phyloP scores from a whole-genome alignment of 441 rosid genomes.

The Bruguiera hainesii region DNA sequence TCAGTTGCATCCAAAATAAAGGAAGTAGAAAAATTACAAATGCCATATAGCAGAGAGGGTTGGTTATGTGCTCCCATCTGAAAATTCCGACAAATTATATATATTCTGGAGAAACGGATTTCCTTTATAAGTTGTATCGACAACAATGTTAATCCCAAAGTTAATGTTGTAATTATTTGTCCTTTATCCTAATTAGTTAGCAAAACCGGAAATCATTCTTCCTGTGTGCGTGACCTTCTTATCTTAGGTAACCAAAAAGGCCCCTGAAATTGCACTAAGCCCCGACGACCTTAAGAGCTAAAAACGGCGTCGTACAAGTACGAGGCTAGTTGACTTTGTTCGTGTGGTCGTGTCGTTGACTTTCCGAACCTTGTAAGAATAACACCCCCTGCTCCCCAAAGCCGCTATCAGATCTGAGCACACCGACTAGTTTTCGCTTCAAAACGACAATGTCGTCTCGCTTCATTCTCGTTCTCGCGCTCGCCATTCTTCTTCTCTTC shows the following conservation, averaged over 20 bases:
- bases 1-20: too few species aligned
- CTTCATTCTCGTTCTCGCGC: conserved; percentile 46
- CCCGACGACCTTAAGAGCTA: too few species aligned
- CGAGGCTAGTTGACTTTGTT: background rate
- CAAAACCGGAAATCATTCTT: background rate
- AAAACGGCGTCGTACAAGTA: conserved; percentile 14
- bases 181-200: background rate
- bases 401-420: conserved; percentile 11
- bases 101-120: too few species aligned
- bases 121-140: too few species aligned
- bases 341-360: background rate
- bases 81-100: too few species aligned
- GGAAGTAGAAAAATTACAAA: too few species aligned
- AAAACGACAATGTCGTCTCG: conserved; percentile 50
- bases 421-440: conserved; percentile 9
- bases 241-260: background rate
- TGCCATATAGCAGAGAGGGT: too few species aligned
- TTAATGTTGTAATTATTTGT: too few species aligned
- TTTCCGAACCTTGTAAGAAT: background rate
- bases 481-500: conserved; percentile 54
- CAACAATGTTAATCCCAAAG: too few species aligned
- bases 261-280: too few species aligned
- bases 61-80: too few species aligned
- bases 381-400: conserved; percentile 5
- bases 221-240: background rate